Base-by-base conservation (phyloP, 164 flowering plant species). In the Pachysandra terminalis region DNA sequence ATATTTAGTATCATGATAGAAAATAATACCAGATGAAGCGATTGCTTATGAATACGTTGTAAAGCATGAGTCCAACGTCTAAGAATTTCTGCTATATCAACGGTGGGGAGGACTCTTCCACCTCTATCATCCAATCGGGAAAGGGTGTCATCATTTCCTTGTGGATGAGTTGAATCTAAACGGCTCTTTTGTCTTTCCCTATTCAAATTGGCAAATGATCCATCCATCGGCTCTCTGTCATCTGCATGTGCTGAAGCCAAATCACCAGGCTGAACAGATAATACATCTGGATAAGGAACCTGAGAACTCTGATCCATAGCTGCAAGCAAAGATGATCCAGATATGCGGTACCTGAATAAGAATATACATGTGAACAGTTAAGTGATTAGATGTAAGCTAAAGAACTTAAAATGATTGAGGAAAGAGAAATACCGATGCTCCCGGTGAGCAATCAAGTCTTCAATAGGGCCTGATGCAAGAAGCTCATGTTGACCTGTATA, bases 391-490 rank as follows among this genome's bases (percentile, higher is more conserved):
- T 23, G 67, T 7, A 58, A 56, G 25, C 15, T n/a, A 27, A 16
- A 15, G 56, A 15, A 24, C 27, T 48, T 25, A 62, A 63, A 54
- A 40, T 2, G n/a, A 22, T 19, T n/a, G n/a, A n/a, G 54, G 37
- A 37, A 48, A 21, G 37, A 56, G 27, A 71, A 24, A 66, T 77
- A 93, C 99, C 99, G 87, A 81, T 96, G 99, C 77, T 96, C 99
- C 64, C 99, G 85, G 72, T 96, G 99, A 77, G 98, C 96, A 61
- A 96, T 96, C 76, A 93, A 81, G 78, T 96, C 99, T 80, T 96
- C 98, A 71, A 96, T 93, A 26, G 99, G 99, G 51, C 99, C 99
- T 56, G 99, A 96, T 68, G 99, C 97, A 82, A 96, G 93, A 80
- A 93, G 81, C 78, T 96, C 99, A 83, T 96, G 98, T 74, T 96